A percentile compares a stretch with the other conserved stretches of the same genome.
Evolutionary conservation across 805 yeast genomes (phyloP).

Genomic region (Yamadazyma laniorum): DNA sequence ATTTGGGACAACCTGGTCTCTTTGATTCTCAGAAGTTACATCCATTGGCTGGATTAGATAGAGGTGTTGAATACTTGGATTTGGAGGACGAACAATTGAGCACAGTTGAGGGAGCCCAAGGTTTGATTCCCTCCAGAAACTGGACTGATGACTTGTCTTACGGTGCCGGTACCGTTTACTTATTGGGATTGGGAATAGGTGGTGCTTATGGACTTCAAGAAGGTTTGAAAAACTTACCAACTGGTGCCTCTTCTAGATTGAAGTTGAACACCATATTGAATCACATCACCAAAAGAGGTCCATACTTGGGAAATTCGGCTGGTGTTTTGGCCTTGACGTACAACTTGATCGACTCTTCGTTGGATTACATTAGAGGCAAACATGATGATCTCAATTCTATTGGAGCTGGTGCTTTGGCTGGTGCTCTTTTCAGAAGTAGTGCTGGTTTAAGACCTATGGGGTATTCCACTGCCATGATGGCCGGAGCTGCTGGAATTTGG

Average conservation of each 20-base stretch:
- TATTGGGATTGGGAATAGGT: slow-evolving; percentile 83
- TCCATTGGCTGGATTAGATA: slow-evolving; percentile 89
- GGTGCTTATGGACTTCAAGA: slow-evolving; percentile 87
- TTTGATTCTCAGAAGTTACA: slow-evolving; percentile 69
- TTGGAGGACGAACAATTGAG: slow-evolving; percentile 77
- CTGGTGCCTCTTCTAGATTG: slow-evolving; percentile 72
- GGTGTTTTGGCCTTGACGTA: slow-evolving; percentile 91
- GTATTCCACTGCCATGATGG: slow-evolving; percentile 77
- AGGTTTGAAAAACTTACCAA: slow-evolving; percentile 77
- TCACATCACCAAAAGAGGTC: slow-evolving; percentile 93
- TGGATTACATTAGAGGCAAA: slow-evolving; percentile 80
- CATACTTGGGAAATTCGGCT: slow-evolving; percentile 90
- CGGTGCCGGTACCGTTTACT: slow-evolving; percentile 94
- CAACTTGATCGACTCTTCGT: slow-evolving; percentile 75
- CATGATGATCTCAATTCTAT: slow-evolving; percentile 86
- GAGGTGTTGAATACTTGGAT: slow-evolving; percentile 86
- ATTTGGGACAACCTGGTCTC: slow-evolving; percentile 58
- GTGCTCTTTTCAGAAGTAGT: slow-evolving; percentile 85
- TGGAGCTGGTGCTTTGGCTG: slow-evolving; percentile 87
- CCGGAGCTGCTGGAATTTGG: slow-evolving; percentile 93
- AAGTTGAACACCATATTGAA: slow-evolving; percentile 87
- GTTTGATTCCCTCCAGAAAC: slow-evolving; percentile 92
- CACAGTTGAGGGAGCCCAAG: slow-evolving; percentile 82
- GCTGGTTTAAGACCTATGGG: slow-evolving; percentile 88
- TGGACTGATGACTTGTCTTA: slow-evolving; percentile 97